These are phyloP conservation scores for Ceratobasidium sp. DNA, from an alignment of 1,284 basidiomycete species.

Conservation along the genomic window DNA sequence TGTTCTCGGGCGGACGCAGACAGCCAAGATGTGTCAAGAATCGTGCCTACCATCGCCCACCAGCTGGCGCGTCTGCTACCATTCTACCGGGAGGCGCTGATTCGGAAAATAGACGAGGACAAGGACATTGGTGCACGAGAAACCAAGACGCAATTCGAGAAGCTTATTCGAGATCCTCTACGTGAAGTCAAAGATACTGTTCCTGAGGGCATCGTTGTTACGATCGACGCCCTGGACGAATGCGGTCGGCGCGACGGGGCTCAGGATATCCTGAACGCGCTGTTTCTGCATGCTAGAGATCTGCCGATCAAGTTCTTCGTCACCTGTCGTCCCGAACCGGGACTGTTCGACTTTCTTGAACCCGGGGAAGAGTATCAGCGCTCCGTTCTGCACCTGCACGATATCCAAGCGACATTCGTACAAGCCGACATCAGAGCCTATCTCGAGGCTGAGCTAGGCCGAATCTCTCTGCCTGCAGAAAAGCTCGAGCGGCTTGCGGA, in stretches of 20 bases:
- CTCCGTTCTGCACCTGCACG: neutral
- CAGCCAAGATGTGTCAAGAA: slow-evolving; percentile 48
- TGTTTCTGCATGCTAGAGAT: neutral
- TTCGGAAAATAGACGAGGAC: slow-evolving; percentile 5
- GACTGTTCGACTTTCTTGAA: neutral
- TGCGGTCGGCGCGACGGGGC: neutral
- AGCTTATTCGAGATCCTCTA: slow-evolving; percentile 44
- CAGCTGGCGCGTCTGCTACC: slow-evolving; percentile 51
- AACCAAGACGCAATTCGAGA: slow-evolving; percentile 51
- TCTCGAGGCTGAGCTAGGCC: neutral
- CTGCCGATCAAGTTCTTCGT: slow-evolving; percentile 20
- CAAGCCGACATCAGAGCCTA: slow-evolving; percentile 1
- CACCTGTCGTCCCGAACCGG: neutral
- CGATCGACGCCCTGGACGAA: slow-evolving; percentile 49
- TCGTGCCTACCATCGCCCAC: slow-evolving; percentile 49
- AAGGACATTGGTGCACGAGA: slow-evolving; percentile 49
- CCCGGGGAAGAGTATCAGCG: neutral
- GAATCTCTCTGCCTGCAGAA: neutral
- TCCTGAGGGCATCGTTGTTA: neutral
- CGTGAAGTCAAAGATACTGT: neutral
- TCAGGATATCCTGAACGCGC: neutral
- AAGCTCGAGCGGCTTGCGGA: neutral
- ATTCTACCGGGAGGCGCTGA: neutral
- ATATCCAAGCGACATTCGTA: neutral
- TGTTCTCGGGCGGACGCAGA: no score